Evolutionary conservation across 768 basidiomycete genomes (phyloP), one percentile per base, ranked within the genome.

Genomic region (Lentinula detonsa): DNA sequence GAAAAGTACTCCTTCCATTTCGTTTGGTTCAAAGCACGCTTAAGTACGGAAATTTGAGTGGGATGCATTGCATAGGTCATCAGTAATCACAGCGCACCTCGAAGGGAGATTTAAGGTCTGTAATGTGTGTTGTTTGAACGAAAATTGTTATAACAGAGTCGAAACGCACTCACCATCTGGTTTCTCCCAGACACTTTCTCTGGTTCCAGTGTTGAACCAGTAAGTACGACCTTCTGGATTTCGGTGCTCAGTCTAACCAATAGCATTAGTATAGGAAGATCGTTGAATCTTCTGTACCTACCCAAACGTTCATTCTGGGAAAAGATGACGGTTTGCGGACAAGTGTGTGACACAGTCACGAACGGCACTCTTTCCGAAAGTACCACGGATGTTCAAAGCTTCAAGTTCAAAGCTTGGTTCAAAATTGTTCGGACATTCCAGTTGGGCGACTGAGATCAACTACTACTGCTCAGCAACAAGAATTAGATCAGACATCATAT

Each of bases 211-310:
- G 70, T 97, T 95, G 75, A 94, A 95, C 95, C 95, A 98, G 69
- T 98, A 98, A 0, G 92, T 93, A n/a, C 94, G 81, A n/a, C 95
- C 95, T 70, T 97, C 96, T 1, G 92, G 87, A 74, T 95, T 96
- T 37, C 91, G 87, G 75, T 97, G 93, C 70, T 96, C 95, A 2
- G 92, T 94, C 94, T 95, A 64, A 1, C 39, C 48, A 58, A 9
- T 16, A 6, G 28, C 9, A 31, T 56, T 56, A 15, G 59, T 18
- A 15, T 40, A 1, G 23, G 52, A 51, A 9, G 42, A 43, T 45
- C 5, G 40, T 9, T 28, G 13, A 11, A 8, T 35, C 7, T 34
- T 15, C 49, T 50, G 18, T 21, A 35, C 50, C 16, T 35, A 45
- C 46, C 57, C 55, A 50, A 55, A 65, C 54, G 57, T 62, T 62